Evolutionary conservation across 495 filamentous ascomycete genomes (phyloP).

Genomic region (Penicillium egyptiacum): DNA sequence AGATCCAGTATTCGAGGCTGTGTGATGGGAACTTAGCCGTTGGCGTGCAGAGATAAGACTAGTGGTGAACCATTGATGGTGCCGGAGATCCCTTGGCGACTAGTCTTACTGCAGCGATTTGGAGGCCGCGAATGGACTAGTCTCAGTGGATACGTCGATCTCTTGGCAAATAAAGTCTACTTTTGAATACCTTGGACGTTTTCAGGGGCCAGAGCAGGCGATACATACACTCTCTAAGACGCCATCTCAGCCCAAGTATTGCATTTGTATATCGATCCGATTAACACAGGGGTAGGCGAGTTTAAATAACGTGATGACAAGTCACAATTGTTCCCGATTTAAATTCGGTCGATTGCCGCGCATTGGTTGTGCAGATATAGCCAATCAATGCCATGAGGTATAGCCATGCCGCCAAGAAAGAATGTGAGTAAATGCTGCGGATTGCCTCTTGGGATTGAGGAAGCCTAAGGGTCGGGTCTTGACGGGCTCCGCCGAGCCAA

Average conservation of each 20-base stretch:
- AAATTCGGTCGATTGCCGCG: neutral
- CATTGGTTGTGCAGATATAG: neutral
- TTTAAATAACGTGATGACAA: neutral
- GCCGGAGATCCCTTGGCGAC: constrained; percentile 23
- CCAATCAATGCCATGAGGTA: constrained; percentile 1
- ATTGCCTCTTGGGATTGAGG: neutral
- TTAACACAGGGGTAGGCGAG: neutral
- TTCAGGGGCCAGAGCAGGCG: constrained; percentile 12
- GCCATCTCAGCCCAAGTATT: neutral
- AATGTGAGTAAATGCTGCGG: constrained; percentile 4
- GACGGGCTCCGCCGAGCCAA: neutral
- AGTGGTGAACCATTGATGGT: constrained; percentile 17
- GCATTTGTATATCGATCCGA: neutral
- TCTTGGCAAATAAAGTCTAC: constrained; percentile 10
- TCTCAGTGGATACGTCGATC: constrained; percentile 7
- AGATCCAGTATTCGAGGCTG: constrained; percentile 21
- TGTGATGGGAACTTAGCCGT: constrained; percentile 12
- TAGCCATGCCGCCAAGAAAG: constrained; percentile 15
- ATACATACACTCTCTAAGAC: neutral
- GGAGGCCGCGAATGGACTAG: constrained; percentile 9
- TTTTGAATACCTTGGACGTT: neutral
- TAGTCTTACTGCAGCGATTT: constrained; percentile 14
- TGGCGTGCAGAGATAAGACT: constrained; percentile 8
- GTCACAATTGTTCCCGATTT: neutral
- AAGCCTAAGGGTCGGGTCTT: neutral